A percentile compares a stretch with the other conserved stretches of the same genome.
These are phyloP conservation scores for Aspergillus jensenii DNA, from an alignment of 2,329 filamentous ascomycete species.

Conservation along the genomic window DNA sequence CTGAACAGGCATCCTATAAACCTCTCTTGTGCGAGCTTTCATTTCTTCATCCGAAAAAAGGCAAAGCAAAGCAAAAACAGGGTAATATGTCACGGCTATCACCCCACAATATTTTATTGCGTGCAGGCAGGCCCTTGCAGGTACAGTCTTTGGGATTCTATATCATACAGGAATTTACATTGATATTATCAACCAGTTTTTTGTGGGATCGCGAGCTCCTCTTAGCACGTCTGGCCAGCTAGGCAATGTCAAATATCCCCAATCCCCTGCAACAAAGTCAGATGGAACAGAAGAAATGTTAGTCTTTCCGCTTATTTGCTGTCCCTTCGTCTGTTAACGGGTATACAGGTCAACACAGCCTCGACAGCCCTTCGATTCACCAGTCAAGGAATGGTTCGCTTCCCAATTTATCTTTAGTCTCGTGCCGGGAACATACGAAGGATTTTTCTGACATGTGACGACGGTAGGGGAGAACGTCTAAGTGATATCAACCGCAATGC, in stretches of 20 bases:
- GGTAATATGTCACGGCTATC: conserved; percentile 8
- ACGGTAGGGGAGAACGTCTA: conserved; percentile 38
- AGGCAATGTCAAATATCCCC: neutral
- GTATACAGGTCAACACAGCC: neutral
- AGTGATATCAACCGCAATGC: conserved; percentile 34
- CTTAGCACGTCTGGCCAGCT: conserved; percentile 4
- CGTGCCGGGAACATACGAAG: neutral
- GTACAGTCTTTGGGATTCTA: conserved; percentile 4
- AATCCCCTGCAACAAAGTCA: neutral
- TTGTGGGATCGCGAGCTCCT: conserved; percentile 5
- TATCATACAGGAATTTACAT: neutral
- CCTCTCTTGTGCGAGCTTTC: neutral
- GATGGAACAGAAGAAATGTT: neutral
- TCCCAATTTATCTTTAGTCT: neutral
- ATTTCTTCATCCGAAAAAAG: neutral
- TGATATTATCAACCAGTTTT: conserved; percentile 3
- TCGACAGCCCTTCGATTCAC: neutral
- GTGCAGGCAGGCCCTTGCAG: conserved; percentile 11
- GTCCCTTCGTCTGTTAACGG: neutral
- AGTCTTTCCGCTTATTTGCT: neutral
- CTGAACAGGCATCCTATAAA: neutral
- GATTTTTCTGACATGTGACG: neutral
- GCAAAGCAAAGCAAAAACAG: no score
- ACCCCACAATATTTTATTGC: conserved; percentile 1
- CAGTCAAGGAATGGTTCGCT: conserved; percentile 5